Evolutionary conservation across 2,329 filamentous ascomycete species (phyloP).

Genomic region (Aureobasidium mangrovei): DNA sequence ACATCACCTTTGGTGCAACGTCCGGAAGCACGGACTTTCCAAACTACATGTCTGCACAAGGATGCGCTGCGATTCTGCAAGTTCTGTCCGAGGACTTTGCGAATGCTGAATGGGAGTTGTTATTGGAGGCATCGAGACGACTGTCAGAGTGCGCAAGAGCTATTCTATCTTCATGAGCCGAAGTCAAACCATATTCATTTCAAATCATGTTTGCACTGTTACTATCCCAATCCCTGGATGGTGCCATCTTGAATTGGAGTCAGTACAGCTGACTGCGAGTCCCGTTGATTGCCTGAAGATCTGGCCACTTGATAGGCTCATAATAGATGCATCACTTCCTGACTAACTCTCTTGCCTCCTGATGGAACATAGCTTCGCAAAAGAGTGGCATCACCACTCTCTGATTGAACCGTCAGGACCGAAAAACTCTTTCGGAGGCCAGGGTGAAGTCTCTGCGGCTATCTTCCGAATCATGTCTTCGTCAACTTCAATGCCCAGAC

Average conservation of each 20-base stretch:
- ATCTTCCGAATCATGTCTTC: constrained; percentile 57
- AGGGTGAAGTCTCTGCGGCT: constrained; percentile 51
- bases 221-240: too few relatives aligned
- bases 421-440: constrained; percentile 58
- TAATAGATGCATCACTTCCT: too few relatives aligned
- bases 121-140: constrained; percentile 74
- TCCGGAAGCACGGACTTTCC: not conserved
- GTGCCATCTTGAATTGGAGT: too few relatives aligned
- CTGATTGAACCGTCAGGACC: constrained; percentile 58
- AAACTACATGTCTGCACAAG: constrained; percentile 32
- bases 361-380: not conserved
- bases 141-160: constrained; percentile 58
- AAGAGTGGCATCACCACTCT: constrained; percentile 48
- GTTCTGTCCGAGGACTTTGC: constrained; percentile 72
- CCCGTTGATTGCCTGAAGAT: too few relatives aligned
- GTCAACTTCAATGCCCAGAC: constrained; percentile 37
- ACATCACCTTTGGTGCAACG: not conserved
- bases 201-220: too few relatives aligned
- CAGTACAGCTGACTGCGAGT: too few relatives aligned
- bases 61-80: constrained; percentile 68
- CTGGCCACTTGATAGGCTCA: too few relatives aligned
- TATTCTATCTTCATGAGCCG: not conserved
- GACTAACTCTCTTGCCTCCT: too few relatives aligned
- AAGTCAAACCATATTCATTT: too few relatives aligned
- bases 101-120: constrained; percentile 75